Evolutionary conservation across 2,329 filamentous ascomycete species (phyloP), one percentile per base, ranked within the genome.

Genomic region (Calonectria crousiana): DNA sequence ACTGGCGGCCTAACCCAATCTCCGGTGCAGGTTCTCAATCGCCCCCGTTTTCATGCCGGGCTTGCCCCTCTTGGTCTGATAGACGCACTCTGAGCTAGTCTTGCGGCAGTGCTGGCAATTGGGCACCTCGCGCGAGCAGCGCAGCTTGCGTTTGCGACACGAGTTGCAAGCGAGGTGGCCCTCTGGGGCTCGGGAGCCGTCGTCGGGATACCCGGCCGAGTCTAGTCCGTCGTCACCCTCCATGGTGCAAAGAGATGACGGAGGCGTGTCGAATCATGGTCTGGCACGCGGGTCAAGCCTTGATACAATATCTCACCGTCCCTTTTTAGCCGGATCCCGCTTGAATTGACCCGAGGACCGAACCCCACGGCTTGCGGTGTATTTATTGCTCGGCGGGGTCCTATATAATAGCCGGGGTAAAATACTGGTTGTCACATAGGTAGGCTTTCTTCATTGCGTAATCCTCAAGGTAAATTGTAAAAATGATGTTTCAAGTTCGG

Each of bases 21-120:
- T 78, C 68, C 80, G 76, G 65, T 84, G 84, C 28, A 86, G 72
- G 41, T 79, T 82, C 44, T 85, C 84, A 30, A 86, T 79, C 1
- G 83, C 84, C 1, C 85, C 85, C 13, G 78, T 75, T 73, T 85
- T 85, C 70, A 86, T 80, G 3, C 84, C 84, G 5, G 85, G 85
- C n/a, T 67, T 86, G 3, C 76, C 78, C 38, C 80, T 79, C 72
- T 82, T 84, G 2, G 77, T 68, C 30, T 83, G 80, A 69, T 85
- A 85, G 13, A 80, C 62, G 69, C 84, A 85, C 32, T 67, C 38
- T 23, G 38, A 26, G 23, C 51, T 51, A 11, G 69, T 70, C 58
- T 70, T 70, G 58, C 60, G 60, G 36, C 70, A 72, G 36, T 72
- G 70, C 23, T 62, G 41, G n/a, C 70, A 72, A 11, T 28, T 64